phyloP scores from a whole-genome alignment of 257 asterid species.

The Petunia axillaris region DNA sequence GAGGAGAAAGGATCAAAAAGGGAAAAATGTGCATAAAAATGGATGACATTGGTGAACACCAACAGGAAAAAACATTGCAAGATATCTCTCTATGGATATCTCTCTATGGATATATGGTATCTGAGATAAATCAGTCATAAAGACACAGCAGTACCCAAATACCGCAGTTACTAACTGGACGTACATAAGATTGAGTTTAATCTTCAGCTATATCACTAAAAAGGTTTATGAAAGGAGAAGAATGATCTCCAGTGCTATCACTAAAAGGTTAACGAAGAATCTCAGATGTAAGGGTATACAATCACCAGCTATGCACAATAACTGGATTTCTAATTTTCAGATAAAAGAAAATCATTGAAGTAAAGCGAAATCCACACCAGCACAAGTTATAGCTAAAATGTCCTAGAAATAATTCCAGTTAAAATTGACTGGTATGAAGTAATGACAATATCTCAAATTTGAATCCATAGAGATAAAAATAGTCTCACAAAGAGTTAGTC shows the following conservation, averaged over 20 bases:
- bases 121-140: not conserved
- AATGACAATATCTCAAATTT: not conserved
- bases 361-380: not conserved
- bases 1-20: not conserved
- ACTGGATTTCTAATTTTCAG: not conserved
- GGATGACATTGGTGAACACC: not conserved
- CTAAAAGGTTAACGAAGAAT: not conserved
- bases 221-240: not conserved
- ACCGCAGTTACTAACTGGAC: not conserved
- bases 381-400: not conserved
- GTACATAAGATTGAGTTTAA: not conserved
- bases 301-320: too few relatives aligned
- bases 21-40: not conserved
- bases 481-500: not conserved
- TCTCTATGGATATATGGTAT: not conserved
- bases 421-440: not conserved
- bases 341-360: not conserved
- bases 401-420: constrained; percentile 7
- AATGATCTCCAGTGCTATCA: not conserved
- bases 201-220: not conserved
- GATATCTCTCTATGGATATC: not conserved
- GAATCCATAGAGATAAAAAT: not conserved
- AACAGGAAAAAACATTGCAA: not conserved
- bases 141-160: too few relatives aligned
- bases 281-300: not conserved